phyloP scores from a whole-genome alignment of 164 flowering plant species.

The Malania oleifera region DNA sequence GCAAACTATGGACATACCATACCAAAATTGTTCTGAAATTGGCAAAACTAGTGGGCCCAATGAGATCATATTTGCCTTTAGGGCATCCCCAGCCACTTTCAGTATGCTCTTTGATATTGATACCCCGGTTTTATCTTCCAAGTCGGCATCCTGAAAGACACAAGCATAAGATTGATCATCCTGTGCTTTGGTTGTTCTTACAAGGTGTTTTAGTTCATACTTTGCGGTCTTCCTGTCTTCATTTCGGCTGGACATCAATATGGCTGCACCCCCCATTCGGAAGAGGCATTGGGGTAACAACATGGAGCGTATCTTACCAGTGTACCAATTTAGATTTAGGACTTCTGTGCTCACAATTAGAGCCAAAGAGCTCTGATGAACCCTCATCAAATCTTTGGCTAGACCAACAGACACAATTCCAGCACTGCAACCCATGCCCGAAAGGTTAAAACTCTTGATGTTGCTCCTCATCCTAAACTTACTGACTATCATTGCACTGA shows the following conservation, averaged over 20 bases:
- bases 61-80: constrained; percentile 22
- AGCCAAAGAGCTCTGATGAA: constrained; percentile 23
- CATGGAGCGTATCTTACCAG: constrained; percentile 35
- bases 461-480: constrained; percentile 30
- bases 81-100: constrained; percentile 29
- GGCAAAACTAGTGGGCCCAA: constrained; percentile 41
- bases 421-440: constrained; percentile 49
- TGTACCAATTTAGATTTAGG: constrained; percentile 26
- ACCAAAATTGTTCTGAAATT: constrained; percentile 23
- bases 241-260: constrained; percentile 26
- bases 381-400: constrained; percentile 25
- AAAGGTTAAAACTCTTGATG: constrained; percentile 30
- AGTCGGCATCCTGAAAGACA: constrained; percentile 26
- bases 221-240: constrained; percentile 27
- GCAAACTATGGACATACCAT: constrained; percentile 12
- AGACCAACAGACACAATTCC: constrained; percentile 25
- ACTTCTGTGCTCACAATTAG: constrained; percentile 33
- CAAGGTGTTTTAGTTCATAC: constrained; percentile 30
- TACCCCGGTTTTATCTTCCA: constrained; percentile 26
- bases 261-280: constrained; percentile 42
- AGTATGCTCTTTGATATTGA: constrained; percentile 24
- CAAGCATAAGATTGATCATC: constrained; percentile 23
- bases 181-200: constrained; percentile 26
- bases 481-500: constrained; percentile 22
- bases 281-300: constrained; percentile 38